A percentile compares a stretch with the other conserved stretches of the same genome.
phyloP scores from a whole-genome alignment of 345 rosid species.

The Populus pruinosa region DNA sequence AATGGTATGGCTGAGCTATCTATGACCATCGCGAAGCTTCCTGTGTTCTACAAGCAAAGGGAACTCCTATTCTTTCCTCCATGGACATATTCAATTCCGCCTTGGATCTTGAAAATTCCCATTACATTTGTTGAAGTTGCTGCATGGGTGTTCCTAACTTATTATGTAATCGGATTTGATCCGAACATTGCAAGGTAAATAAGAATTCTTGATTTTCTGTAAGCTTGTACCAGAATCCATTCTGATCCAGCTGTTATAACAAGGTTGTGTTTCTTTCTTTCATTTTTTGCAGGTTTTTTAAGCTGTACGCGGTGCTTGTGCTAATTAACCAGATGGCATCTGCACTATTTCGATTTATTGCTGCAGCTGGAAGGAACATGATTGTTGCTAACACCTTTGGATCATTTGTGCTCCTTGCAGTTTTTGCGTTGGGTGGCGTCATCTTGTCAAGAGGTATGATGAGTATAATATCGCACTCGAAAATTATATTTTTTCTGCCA shows the following conservation, averaged over 20 bases:
- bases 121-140: conserved; percentile 59
- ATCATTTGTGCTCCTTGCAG: conserved; percentile 42
- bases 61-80: conserved; percentile 71
- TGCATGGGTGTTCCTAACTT: conserved; percentile 55
- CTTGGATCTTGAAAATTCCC: conserved; percentile 82
- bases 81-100: conserved; percentile 74
- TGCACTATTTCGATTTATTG: conserved; percentile 54
- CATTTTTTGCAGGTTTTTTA: conserved; percentile 43
- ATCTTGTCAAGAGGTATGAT: conserved; percentile 52
- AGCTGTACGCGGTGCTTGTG: conserved; percentile 55
- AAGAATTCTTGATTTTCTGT: not conserved
- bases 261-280: not conserved
- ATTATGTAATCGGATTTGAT: conserved; percentile 74
- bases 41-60: conserved; percentile 82
- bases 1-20: conserved; percentile 70
- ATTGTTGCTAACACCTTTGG: conserved; percentile 60
- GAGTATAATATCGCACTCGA: not conserved
- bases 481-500: not conserved
- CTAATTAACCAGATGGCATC: conserved; percentile 58
- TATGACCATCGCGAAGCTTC: conserved; percentile 76
- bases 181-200: conserved; percentile 63
- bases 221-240: not conserved
- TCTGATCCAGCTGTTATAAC: not conserved
- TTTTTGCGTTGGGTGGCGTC: conserved; percentile 57
- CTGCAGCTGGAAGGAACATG: conserved; percentile 58